phyloP scores from a whole-genome alignment of 352 stramenopile genomes.

The Phytopythium helicoides region DNA sequence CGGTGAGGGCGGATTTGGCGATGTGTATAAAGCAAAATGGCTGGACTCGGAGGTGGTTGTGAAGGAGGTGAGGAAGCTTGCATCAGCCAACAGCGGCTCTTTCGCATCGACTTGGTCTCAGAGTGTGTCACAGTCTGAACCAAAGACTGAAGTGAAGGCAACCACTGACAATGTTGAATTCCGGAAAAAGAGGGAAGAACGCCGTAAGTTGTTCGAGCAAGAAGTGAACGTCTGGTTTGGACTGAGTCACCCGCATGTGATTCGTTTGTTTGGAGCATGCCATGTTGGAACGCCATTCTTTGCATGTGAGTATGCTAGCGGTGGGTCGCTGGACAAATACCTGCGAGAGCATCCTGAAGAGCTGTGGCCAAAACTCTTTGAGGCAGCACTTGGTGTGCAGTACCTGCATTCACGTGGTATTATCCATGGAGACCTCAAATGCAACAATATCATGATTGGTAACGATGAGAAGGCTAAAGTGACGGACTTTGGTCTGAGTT shows the following conservation, averaged over 20 bases:
- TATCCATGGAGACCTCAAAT: slow-evolving; percentile 78
- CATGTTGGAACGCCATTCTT: slow-evolving; percentile 11
- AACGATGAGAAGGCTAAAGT: slow-evolving; percentile 11
- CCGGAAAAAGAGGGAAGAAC: too few species aligned
- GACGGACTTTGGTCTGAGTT: slow-evolving; percentile 17
- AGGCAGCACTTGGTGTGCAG: slow-evolving; percentile 34
- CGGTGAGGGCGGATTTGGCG: slow-evolving; percentile 2
- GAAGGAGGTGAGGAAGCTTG: slow-evolving; percentile 11
- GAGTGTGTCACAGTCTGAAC: too few species aligned
- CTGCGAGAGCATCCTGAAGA: slow-evolving; percentile 3
- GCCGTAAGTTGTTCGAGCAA: slow-evolving; percentile 12
- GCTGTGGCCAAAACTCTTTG: slow-evolving; percentile 15
- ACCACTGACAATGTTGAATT: not conserved
- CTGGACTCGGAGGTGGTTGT: slow-evolving; percentile 17
- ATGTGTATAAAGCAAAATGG: slow-evolving; percentile 14
- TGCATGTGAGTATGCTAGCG: slow-evolving; percentile 10
- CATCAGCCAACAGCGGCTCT: too few species aligned
- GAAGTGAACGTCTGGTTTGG: slow-evolving; percentile 14
- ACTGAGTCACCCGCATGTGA: slow-evolving; percentile 9
- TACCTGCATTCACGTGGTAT: slow-evolving; percentile 42
- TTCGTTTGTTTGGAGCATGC: slow-evolving; percentile 11
- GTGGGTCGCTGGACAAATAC: slow-evolving; percentile 10
- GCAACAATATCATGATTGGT: slow-evolving; percentile 30
- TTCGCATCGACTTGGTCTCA: too few species aligned
- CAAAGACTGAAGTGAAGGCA: not conserved